Conservation (phyloP, 768 basidiomycete species). For the Rhodotorula paludigena region DNA sequence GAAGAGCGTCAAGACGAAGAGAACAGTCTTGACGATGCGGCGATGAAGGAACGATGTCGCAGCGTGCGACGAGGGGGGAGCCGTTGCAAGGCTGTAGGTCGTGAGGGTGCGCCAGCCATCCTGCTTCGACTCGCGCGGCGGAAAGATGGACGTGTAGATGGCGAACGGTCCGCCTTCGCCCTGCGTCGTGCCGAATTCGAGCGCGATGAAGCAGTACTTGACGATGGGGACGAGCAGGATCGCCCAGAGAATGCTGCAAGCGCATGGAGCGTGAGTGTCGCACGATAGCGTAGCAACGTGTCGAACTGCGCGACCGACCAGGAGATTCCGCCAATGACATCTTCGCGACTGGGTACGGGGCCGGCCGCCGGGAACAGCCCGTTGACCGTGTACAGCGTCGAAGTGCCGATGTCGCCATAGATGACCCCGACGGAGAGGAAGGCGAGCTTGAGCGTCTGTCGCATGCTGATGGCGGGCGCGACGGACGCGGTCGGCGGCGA, state of each 20-base stretch:
- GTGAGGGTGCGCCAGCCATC: constrained; percentile 47
- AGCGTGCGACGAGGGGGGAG: neutral
- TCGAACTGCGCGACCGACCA: constrained; percentile 44
- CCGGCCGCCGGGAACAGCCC: constrained; percentile 59
- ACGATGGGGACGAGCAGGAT: neutral
- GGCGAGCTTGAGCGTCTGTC: neutral
- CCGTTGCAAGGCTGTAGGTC: constrained; percentile 47
- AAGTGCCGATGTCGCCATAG: constrained; percentile 50
- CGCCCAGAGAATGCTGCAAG: neutral
- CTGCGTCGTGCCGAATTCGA: constrained; percentile 53
- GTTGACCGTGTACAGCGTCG: constrained; percentile 62
- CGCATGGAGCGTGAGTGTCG: neutral
- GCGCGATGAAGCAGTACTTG: constrained; percentile 56
- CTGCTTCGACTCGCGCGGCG: constrained; percentile 44
- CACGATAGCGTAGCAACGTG: neutral
- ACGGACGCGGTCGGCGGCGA: no score
- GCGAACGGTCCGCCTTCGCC: constrained; percentile 58
- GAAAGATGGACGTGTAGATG: constrained; percentile 57
- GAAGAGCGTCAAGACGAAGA: constrained; percentile 54
- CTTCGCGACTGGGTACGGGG: constrained; percentile 56
- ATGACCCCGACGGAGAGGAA: constrained; percentile 15
- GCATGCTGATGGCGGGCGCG: no score
- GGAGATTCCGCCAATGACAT: constrained; percentile 60
- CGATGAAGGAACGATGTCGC: constrained; percentile 7
- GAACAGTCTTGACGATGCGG: constrained; percentile 1